Evolutionary conservation across 441 rosid genomes (phyloP), one percentile per base, ranked within the genome.

Genomic region (Biscutella laevigata): DNA sequence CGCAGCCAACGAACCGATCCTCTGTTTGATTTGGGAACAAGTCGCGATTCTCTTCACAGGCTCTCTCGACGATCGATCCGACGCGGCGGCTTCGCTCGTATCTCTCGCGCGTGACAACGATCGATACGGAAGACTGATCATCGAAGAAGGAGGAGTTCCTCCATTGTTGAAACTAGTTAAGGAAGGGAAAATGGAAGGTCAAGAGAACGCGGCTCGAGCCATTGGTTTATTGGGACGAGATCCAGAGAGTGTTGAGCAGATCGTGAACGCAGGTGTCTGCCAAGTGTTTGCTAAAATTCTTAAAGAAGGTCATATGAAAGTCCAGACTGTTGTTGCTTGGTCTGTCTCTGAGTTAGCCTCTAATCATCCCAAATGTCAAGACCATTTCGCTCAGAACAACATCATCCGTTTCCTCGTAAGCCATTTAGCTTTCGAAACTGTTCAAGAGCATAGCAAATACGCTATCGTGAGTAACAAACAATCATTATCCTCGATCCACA

Each of bases 21-120:
- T 83, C 36, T 75, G 91, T 65, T 75, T 83, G 37, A 80, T 83
- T 9, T 83, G 91, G 91, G 91, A 80, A 49, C 83, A 83, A 59
- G 66, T 83, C 48, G 83, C 91, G 6, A 72, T 67, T 44, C 78
- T 83, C 26, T 71, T 74, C 15, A 78, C 83, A 4, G 91, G 85
- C 22, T 74, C 83, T 3, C 34, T 69, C 1, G 85, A 81, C 0
- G 85, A 78, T 10, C 68, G 82, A 29, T 67, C 85, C 1, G 91
- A 83, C 2, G 87, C 82, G 15, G 82, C 91, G 2, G 82, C 84
- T 41, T 67, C 75, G 0, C 73, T 83, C 39, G 85, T 81, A 4
- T 80, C 91, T 2, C 59, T 83, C 13, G 87, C 87, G 10, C 77
- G 83, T 1, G 87, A 83, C 68, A 83, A 78, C 7, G 83, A 80